Base-by-base conservation (phyloP, 805 yeast genomes). In the Metschnikowia lachancei region DNA sequence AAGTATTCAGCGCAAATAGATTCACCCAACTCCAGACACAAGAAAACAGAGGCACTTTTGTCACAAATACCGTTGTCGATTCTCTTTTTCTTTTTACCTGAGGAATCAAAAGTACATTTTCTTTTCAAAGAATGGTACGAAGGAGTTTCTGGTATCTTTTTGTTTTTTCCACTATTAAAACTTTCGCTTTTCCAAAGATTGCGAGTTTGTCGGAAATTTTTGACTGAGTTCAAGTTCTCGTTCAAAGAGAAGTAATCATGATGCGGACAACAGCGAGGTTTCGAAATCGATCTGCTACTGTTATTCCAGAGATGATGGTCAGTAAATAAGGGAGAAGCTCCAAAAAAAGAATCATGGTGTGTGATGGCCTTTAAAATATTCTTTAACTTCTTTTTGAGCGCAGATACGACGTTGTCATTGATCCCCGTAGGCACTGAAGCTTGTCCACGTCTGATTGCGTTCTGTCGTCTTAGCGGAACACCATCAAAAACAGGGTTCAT, bases 381-480 rank as follows among this genome's bases (percentile, higher is more conserved):
- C 28, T 12, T 30, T 31, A 51, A 45, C 17, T 37, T 48, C 13
- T 14, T 29, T 24, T 46, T 47, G 18, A 46, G 41, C 11, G 20
- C 13, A 16, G 13, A 16, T 9, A 34, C 50, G 41, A 31, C 22
- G 7, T 36, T 11, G 13, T 19, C 31, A 10, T 13, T 18, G 5
- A 26, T 9, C 8, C 10, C 31, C 5, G 36, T 35, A 7, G 32
- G 36, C 37, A 24, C 29, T 7, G 42, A 22, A 9, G 40, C 29
- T 3, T 24, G 14, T 6, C 12, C 30, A 9, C 53, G 44, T 13
- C 70, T 48, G 3, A 68, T 58, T 6, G 72, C 72, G 49, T 68
- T 67, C 42, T 63, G 72, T 9, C 72, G 51, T 22, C 64, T 49
- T 28, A 68, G 57, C 0, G 70, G 65, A 7, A 64, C 45, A 12